A percentile compares a stretch with the other conserved stretches of the same genome.
These are phyloP conservation scores for Miscanthus lutarioriparius DNA, from an alignment of 176 grass and related monocot genomes.

Conservation along the genomic window DNA sequence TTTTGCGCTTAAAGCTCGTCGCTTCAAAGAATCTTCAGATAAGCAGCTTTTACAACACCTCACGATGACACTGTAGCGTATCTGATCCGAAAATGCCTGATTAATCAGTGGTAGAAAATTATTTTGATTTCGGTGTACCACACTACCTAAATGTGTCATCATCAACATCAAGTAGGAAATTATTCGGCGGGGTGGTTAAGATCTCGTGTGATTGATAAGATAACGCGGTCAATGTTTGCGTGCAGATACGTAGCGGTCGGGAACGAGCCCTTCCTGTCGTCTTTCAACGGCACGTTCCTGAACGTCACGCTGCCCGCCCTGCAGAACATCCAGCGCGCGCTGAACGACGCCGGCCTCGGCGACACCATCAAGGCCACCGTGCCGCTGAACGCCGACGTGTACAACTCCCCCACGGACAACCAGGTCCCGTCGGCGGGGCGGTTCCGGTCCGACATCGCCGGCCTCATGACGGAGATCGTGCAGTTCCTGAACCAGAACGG, in stretches of 20 bases:
- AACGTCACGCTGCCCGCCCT: constrained; percentile 77
- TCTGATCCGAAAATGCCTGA: background rate
- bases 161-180: background rate
- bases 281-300: constrained; percentile 70
- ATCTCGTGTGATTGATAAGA: background rate
- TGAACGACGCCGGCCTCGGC: constrained; percentile 66
- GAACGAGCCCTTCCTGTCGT: constrained; percentile 79
- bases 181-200: background rate
- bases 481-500: constrained; percentile 66
- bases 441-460: constrained; percentile 54
- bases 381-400: constrained; percentile 87
- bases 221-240: background rate
- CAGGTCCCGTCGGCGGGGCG: constrained; percentile 55
- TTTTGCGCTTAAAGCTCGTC: background rate
- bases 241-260: constrained; percentile 88
- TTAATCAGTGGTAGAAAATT: background rate
- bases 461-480: constrained; percentile 75
- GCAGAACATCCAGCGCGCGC: constrained; percentile 77
- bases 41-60: background rate
- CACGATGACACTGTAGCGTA: background rate
- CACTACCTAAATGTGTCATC: background rate
- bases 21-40: background rate
- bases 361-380: constrained; percentile 63
- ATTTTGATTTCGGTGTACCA: background rate
- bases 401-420: constrained; percentile 27